Percentiles rank a stretch among this genome's conserved stretches.
Evolutionary conservation across 192 early-diverging fungal genomes (phyloP).

Genomic region (Mortierella antarctica): DNA sequence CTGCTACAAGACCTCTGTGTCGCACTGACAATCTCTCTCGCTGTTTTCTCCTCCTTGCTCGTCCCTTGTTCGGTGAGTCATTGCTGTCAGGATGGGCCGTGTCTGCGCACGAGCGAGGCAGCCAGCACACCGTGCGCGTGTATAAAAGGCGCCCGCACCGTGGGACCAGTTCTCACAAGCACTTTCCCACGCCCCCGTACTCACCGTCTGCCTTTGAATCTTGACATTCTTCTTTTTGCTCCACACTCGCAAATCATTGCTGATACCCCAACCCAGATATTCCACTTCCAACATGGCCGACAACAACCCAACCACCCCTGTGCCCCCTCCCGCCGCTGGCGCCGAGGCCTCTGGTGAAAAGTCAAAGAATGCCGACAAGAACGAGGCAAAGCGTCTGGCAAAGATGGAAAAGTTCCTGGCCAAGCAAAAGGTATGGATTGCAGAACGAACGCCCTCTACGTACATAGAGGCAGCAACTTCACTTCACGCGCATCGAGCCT

Average conservation of each 20-base stretch:
- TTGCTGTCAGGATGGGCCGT: neutral
- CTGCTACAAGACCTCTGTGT: too few species aligned
- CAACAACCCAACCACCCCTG: slow-evolving; percentile 34
- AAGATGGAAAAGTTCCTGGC: slow-evolving; percentile 95
- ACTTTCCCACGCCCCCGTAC: slow-evolving; percentile 4
- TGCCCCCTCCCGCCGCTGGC: slow-evolving; percentile 24
- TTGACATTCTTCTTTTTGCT: neutral
- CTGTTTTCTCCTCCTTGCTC: slow-evolving; percentile 4
- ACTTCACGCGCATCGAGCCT: too few species aligned
- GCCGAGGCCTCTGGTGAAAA: slow-evolving; percentile 41
- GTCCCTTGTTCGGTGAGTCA: slow-evolving; percentile 47
- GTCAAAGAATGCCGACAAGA: slow-evolving; percentile 89
- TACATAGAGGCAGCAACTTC: too few species aligned
- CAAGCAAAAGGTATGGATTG: slow-evolving; percentile 81
- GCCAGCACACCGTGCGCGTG: neutral
- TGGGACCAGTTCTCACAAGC: neutral
- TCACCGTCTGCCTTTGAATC: neutral
- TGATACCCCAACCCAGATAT: slow-evolving; percentile 10
- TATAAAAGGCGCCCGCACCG: slow-evolving; percentile 7
- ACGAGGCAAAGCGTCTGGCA: slow-evolving; percentile 89
- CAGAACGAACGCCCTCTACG: neutral
- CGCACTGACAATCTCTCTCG: too few species aligned
- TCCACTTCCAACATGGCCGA: slow-evolving; percentile 39
- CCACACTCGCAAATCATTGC: neutral
- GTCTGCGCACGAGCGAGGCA: neutral